These are phyloP conservation scores for Xylariaceae sp. DNA, from an alignment of 2,329 filamentous ascomycete genomes.

Conservation along the genomic window DNA sequence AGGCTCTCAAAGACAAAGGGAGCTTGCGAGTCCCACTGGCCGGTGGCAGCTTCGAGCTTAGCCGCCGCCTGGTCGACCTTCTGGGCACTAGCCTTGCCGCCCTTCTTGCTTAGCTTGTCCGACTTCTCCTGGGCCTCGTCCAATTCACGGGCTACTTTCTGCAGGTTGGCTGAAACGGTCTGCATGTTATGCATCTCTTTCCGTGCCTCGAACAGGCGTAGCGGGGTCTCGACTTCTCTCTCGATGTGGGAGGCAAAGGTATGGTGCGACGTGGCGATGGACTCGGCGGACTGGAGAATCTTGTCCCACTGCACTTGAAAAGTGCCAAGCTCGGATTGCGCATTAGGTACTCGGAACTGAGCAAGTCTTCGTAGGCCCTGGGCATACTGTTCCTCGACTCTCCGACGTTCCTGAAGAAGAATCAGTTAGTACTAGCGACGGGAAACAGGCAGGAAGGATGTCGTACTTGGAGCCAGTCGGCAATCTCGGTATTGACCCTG, in stretches of 20 bases:
- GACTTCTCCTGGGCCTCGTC: constrained; percentile 79
- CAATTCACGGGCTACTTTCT: constrained; percentile 77
- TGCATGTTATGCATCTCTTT: constrained; percentile 80
- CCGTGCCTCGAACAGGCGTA: constrained; percentile 70
- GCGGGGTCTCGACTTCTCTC: constrained; percentile 78
- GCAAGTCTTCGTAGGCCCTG: constrained; percentile 77
- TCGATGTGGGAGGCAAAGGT: constrained; percentile 79
- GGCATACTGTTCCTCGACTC: constrained; percentile 87
- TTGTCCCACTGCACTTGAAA: constrained; percentile 90
- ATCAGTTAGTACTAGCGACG: constrained; percentile 9
- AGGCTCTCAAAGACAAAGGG: constrained; percentile 93
- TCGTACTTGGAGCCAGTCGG: constrained; percentile 92
- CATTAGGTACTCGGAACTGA: constrained; percentile 70
- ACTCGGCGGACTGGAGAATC: constrained; percentile 75
- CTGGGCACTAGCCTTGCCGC: constrained; percentile 68
- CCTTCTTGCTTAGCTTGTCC: constrained; percentile 81
- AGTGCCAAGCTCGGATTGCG: constrained; percentile 78
- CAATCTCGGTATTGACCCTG: constrained; percentile 84
- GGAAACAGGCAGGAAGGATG: background rate
- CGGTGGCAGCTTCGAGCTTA: constrained; percentile 72
- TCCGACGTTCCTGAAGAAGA: constrained; percentile 74
- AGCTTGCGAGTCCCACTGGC: constrained; percentile 91
- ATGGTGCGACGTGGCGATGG: constrained; percentile 80
- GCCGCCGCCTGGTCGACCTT: constrained; percentile 74
- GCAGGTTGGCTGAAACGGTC: constrained; percentile 77